phyloP scores from a whole-genome alignment of 345 rosid species.

The Salix brachista region DNA sequence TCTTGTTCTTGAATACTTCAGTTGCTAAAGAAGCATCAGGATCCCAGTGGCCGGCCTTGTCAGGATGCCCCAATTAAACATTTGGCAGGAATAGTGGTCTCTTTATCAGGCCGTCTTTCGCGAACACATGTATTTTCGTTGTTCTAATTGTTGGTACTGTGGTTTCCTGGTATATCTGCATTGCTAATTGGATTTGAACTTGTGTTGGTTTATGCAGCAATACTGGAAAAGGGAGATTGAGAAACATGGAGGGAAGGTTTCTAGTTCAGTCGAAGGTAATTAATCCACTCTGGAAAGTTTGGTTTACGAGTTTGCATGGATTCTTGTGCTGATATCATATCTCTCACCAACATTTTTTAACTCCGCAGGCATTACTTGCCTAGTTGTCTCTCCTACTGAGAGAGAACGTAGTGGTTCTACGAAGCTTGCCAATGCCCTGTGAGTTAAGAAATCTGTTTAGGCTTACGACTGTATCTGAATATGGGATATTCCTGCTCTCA shows the following conservation, averaged over 20 bases:
- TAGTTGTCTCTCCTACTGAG: slow-evolving; percentile 60
- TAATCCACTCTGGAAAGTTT: not conserved
- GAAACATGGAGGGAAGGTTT: slow-evolving; percentile 57
- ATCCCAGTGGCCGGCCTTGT: slow-evolving; percentile 47
- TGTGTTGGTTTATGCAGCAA: slow-evolving; percentile 39
- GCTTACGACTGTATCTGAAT: not conserved
- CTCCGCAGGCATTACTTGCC: slow-evolving; percentile 46
- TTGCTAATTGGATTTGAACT: not conserved
- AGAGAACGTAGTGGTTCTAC: slow-evolving; percentile 62
- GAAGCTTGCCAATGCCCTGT: slow-evolving; percentile 71
- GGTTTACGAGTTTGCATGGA: not conserved
- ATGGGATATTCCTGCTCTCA: not conserved
- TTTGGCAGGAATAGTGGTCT: slow-evolving; percentile 58
- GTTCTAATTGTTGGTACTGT: not conserved
- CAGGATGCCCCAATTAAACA: slow-evolving; percentile 46
- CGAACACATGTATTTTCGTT: slow-evolving; percentile 50
- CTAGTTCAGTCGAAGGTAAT: slow-evolving; percentile 48
- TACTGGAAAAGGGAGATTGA: slow-evolving; percentile 57
- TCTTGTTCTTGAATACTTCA: slow-evolving; percentile 7
- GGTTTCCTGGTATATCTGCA: not conserved
- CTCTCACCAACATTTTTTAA: not conserved
- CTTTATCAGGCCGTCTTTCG: slow-evolving; percentile 62
- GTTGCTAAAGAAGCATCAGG: slow-evolving; percentile 62
- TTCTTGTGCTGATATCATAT: not conserved
- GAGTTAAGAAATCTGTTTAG: slow-evolving; percentile 18